A percentile compares a stretch with the other conserved stretches of the same genome.
Conservation (phyloP, 768 basidiomycete genomes). For the Termitomyces sp. region DNA sequence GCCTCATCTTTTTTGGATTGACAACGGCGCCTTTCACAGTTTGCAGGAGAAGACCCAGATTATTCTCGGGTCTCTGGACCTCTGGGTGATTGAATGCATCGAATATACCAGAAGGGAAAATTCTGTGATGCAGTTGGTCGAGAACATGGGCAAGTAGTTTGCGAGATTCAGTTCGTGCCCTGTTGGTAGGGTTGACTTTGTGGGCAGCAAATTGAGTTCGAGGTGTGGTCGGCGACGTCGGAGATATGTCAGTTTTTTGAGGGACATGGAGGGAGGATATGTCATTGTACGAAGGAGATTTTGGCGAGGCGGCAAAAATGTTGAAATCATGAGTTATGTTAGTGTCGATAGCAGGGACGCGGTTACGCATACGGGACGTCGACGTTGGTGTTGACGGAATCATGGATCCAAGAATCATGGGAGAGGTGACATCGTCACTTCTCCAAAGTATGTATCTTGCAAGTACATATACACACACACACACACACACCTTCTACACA, state of each 20-base stretch:
- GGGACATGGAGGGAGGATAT: slow-evolving; percentile 26
- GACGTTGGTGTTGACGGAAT: slow-evolving; percentile 8
- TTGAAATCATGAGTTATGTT: slow-evolving; percentile 5
- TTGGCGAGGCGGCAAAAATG: slow-evolving; percentile 13
- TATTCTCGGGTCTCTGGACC: slow-evolving; percentile 27
- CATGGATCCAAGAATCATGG: slow-evolving; percentile 3
- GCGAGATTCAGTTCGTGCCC: slow-evolving; percentile 58
- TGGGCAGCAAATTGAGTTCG: slow-evolving; percentile 15
- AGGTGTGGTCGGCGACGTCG: slow-evolving; percentile 21
- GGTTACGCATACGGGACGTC: slow-evolving; percentile 3
- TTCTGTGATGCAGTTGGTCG: slow-evolving; percentile 57
- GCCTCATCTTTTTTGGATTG: slow-evolving; percentile 30
- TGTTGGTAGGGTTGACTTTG: slow-evolving; percentile 29
- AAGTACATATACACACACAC: background rate
- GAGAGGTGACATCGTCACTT: background rate
- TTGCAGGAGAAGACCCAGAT: slow-evolving; percentile 42
- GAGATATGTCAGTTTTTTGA: slow-evolving; percentile 20
- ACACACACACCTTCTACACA: too few relatives aligned
- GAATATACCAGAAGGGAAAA: slow-evolving; percentile 51
- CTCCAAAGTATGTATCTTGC: background rate
- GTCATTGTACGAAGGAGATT: slow-evolving; percentile 7
- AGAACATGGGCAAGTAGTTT: slow-evolving; percentile 70
- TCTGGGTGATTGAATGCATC: slow-evolving; percentile 34
- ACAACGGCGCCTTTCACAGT: slow-evolving; percentile 45
- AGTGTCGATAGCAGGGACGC: slow-evolving; percentile 11